phyloP scores from a whole-genome alignment of 192 early-diverging fungal species.

The Gorgonomyces haynaldii region DNA sequence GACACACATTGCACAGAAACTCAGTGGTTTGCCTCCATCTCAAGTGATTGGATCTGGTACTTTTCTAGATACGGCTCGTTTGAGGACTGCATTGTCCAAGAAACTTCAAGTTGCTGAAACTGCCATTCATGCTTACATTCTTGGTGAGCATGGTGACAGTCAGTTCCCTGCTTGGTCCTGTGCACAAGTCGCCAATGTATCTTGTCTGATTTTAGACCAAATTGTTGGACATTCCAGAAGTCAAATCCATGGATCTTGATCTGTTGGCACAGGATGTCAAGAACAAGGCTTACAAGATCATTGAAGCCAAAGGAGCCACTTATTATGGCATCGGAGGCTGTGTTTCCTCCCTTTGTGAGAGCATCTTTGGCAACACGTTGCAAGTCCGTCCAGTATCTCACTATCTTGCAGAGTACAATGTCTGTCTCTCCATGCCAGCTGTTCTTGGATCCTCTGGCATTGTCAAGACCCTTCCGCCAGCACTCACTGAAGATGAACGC shows the following conservation, averaged over 20 bases:
- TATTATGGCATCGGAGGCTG: slow-evolving; percentile 79
- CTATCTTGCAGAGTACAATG: slow-evolving; percentile 48
- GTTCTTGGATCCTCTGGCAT: slow-evolving; percentile 64
- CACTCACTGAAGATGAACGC: slow-evolving; percentile 49
- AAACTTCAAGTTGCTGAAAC: slow-evolving; percentile 49
- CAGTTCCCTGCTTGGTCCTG: slow-evolving; percentile 76
- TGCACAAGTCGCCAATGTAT: slow-evolving; percentile 58
- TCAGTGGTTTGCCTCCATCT: slow-evolving; percentile 58
- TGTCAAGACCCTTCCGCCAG: slow-evolving; percentile 56
- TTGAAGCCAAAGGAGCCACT: slow-evolving; percentile 74
- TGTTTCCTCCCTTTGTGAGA: slow-evolving; percentile 52
- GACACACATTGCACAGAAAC: slow-evolving; percentile 72
- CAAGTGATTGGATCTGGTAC: slow-evolving; percentile 86
- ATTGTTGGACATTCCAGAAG: slow-evolving; percentile 48
- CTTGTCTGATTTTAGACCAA: no score
- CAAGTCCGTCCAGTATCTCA: slow-evolving; percentile 60
- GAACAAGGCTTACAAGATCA: slow-evolving; percentile 72
- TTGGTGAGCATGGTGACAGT: slow-evolving; percentile 81
- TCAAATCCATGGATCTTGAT: slow-evolving; percentile 44
- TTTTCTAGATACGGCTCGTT: slow-evolving; percentile 63
- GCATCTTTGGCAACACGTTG: slow-evolving; percentile 56
- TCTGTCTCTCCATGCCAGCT: slow-evolving; percentile 65
- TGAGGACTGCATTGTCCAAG: slow-evolving; percentile 46
- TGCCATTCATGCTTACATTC: slow-evolving; percentile 66
- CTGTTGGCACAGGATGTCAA: slow-evolving; percentile 45